Evolutionary conservation across 1,139 yeast species (phyloP), one percentile per base, ranked within the genome.

Genomic region (Kodamaea suecica): DNA sequence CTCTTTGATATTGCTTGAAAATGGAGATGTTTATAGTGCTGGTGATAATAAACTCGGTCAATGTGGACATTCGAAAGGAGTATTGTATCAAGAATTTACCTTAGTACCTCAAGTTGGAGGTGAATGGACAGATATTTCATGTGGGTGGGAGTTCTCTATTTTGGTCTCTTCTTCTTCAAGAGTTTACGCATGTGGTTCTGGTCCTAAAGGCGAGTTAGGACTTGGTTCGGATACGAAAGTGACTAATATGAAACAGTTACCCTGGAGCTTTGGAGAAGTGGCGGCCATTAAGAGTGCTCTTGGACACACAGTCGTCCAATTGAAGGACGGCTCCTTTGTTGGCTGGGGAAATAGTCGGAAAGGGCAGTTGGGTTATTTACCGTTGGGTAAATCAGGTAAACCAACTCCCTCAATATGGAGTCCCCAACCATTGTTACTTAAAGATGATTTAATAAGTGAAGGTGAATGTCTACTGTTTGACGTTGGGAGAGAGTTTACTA

Each of bases 271-370:
- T 7, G 4, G 33, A 45, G 10, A 41, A 30, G 51, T 59, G 3
- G 30, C 34, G 8, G 52, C 50, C 10, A 44, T 82, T 1, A 49
- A 61, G 29, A 61, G 80, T 0, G 78, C 87, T 1, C 53, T 86
- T 36, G 69, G 74, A 32, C 87, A 81, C 42, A 70, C 77, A 0
- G 65, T 84, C 0, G 55, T 80, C 1, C 55, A 64, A 23, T 50
- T 69, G 1, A 51, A 48, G 1, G 29, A 31, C 5, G 76, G 76
- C 0, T 48, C 56, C 3, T 55, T 83, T 1, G 75, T 68, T 48
- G 95, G 95, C 0, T 88, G 95, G 94, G 97, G 97, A 0, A 76
- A 75, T 32, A 76, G 84, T 32, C 73, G 88, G 28, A 83, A 80
- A 50, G 88, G 92, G 5, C 95, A 88, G 53, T 55, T 88, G 15